These are phyloP conservation scores for Physcia stellaris DNA, from an alignment of 495 filamentous ascomycete genomes.

Conservation along the genomic window DNA sequence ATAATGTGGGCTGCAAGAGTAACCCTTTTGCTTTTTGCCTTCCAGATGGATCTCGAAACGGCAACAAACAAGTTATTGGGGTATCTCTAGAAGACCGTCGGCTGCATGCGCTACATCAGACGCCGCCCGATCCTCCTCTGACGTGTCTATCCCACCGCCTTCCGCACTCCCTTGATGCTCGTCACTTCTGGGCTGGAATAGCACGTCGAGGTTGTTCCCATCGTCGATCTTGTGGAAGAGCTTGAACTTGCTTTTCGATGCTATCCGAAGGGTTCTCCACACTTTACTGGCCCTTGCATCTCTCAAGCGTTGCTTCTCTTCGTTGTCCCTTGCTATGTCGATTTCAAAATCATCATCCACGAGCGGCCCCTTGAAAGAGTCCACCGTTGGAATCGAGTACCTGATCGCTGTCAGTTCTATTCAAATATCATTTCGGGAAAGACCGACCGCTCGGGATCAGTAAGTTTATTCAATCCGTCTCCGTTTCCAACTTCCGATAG, in stretches of 20 bases:
- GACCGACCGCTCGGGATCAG: slow-evolving; percentile 39
- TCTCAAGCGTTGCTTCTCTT: slow-evolving; percentile 50
- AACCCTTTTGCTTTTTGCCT: too few species aligned
- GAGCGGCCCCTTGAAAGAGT: slow-evolving; percentile 48
- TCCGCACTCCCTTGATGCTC: too few species aligned
- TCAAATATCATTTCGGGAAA: too few species aligned
- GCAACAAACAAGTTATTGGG: too few species aligned
- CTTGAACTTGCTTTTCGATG: slow-evolving; percentile 53
- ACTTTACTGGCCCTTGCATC: slow-evolving; percentile 69
- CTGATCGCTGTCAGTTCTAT: too few species aligned
- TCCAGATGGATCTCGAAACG: too few species aligned
- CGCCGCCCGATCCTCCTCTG: too few species aligned
- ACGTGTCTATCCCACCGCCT: too few species aligned
- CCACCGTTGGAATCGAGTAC: slow-evolving; percentile 36
- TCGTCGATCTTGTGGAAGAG: slow-evolving; percentile 79
- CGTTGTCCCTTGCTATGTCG: slow-evolving; percentile 58
- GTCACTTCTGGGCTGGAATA: too few species aligned
- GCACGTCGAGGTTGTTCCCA: slow-evolving; percentile 46
- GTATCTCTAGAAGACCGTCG: too few species aligned
- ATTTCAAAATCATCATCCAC: slow-evolving; percentile 65
- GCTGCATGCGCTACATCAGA: too few species aligned
- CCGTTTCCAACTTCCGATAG: slow-evolving; percentile 47
- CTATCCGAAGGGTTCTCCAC: slow-evolving; percentile 76
- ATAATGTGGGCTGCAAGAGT: too few species aligned
- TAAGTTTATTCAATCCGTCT: slow-evolving; percentile 43